Evolutionary conservation across 345 rosid genomes (phyloP).

Genomic region (Erysimum cheiranthoides): DNA sequence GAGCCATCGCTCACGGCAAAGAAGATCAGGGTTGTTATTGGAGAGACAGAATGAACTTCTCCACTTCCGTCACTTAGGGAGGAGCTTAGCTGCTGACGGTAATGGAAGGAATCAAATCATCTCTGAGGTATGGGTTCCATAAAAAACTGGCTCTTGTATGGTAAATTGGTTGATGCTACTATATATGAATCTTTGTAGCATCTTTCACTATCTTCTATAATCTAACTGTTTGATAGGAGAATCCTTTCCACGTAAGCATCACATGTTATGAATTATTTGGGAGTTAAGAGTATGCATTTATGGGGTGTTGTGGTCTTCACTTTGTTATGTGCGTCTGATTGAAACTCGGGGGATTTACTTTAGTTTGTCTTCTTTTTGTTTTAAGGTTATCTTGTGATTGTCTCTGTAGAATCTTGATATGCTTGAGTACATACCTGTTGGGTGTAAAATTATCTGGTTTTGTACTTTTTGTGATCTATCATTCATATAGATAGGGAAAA

Average conservation of each 20-base stretch:
- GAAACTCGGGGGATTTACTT: background rate
- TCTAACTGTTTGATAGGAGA: background rate
- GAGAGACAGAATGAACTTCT: slow-evolving; percentile 66
- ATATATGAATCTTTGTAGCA: background rate
- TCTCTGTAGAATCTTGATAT: background rate
- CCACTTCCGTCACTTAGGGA: slow-evolving; percentile 64
- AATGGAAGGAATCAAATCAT: slow-evolving; percentile 73
- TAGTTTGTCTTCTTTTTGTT: background rate
- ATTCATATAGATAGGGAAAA: background rate
- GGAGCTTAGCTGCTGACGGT: slow-evolving; percentile 68
- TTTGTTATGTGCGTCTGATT: slow-evolving; percentile 2
- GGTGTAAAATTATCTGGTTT: background rate
- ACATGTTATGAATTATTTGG: background rate
- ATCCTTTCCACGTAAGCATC: background rate
- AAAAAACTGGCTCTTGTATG: background rate
- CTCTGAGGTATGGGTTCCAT: slow-evolving; percentile 65
- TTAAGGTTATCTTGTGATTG: background rate
- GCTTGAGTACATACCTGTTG: background rate
- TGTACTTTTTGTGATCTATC: background rate
- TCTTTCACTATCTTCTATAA: background rate
- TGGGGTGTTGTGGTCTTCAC: background rate
- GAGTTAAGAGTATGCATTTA: background rate
- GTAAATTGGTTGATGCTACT: slow-evolving; percentile 18
- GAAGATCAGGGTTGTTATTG: slow-evolving; percentile 57
- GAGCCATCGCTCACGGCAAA: slow-evolving; percentile 55